These are phyloP conservation scores for Prunus dulcis DNA, from an alignment of 306 rosid species.

Conservation along the genomic window DNA sequence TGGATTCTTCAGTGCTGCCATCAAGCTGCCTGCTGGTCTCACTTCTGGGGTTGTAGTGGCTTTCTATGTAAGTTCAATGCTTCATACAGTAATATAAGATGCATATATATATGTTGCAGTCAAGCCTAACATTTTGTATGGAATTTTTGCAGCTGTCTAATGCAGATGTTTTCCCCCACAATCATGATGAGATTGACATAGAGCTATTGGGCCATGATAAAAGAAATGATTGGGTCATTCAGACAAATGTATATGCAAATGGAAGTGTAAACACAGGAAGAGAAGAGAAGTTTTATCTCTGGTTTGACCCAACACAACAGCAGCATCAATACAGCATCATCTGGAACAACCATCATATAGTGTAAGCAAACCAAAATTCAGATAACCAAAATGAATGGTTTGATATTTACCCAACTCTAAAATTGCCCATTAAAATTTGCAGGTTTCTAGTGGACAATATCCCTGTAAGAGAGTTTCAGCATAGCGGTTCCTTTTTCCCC, in stretches of 20 bases:
- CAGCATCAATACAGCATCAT: constrained; percentile 78
- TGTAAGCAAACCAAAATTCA: constrained; percentile 49
- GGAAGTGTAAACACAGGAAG: constrained; percentile 95
- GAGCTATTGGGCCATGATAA: constrained; percentile 88
- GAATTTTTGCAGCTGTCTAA: constrained; percentile 66
- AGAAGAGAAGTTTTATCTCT: constrained; percentile 89
- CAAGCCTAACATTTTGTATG: neutral
- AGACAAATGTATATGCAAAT: constrained; percentile 80
- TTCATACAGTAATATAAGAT: neutral
- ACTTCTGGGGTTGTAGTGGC: constrained; percentile 95
- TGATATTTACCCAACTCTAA: neutral
- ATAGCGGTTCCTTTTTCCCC: constrained; percentile 52
- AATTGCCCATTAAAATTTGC: constrained; percentile 8
- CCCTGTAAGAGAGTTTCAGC: constrained; percentile 75
- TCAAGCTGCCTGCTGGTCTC: constrained; percentile 82
- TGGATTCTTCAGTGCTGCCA: constrained; percentile 96
- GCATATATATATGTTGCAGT: neutral
- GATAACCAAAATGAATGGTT: neutral
- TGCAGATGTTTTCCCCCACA: constrained; percentile 78
- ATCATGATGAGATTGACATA: constrained; percentile 90
- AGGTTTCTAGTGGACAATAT: constrained; percentile 88
- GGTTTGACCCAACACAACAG: constrained; percentile 88
- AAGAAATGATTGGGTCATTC: constrained; percentile 84
- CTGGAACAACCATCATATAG: constrained; percentile 82
- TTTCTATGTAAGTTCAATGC: constrained; percentile 65